phyloP scores from a whole-genome alignment of 2,329 filamentous ascomycete genomes.

The Ascochyta koolunga region DNA sequence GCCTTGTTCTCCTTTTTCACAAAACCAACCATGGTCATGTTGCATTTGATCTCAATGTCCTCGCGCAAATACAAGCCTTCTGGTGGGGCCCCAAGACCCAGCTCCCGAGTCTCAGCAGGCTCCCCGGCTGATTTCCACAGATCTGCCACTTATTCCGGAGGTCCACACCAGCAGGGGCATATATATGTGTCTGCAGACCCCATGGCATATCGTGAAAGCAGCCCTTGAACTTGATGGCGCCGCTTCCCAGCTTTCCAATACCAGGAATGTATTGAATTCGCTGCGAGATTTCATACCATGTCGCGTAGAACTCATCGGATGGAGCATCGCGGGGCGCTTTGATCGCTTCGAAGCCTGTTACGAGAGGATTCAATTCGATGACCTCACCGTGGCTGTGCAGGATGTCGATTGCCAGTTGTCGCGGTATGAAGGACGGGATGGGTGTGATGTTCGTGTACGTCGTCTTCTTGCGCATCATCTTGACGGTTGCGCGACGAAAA shows the following conservation, averaged over 20 bases:
- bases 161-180: slow-evolving; percentile 70
- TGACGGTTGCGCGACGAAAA: slow-evolving; percentile 21
- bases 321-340: slow-evolving; percentile 70
- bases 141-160: slow-evolving; percentile 72
- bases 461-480: slow-evolving; percentile 62
- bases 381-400: slow-evolving; percentile 73
- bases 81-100: slow-evolving; percentile 67
- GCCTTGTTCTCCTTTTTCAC: slow-evolving; percentile 71
- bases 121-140: slow-evolving; percentile 73
- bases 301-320: slow-evolving; percentile 73
- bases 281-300: slow-evolving; percentile 76
- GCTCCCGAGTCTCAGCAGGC: slow-evolving; percentile 65
- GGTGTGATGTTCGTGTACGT: slow-evolving; percentile 72
- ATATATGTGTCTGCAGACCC: slow-evolving; percentile 74
- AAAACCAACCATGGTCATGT: slow-evolving; percentile 67
- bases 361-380: slow-evolving; percentile 73
- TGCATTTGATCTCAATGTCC: slow-evolving; percentile 74
- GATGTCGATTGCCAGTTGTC: slow-evolving; percentile 74
- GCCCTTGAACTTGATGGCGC: slow-evolving; percentile 71
- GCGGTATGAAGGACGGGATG: slow-evolving; percentile 72
- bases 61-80: slow-evolving; percentile 72
- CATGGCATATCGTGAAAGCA: slow-evolving; percentile 76
- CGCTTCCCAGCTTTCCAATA: slow-evolving; percentile 67
- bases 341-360: slow-evolving; percentile 67
- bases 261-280: slow-evolving; percentile 72